Conservation (phyloP, 2,329 filamentous ascomycete species). For the Setomelanomma holmii region DNA sequence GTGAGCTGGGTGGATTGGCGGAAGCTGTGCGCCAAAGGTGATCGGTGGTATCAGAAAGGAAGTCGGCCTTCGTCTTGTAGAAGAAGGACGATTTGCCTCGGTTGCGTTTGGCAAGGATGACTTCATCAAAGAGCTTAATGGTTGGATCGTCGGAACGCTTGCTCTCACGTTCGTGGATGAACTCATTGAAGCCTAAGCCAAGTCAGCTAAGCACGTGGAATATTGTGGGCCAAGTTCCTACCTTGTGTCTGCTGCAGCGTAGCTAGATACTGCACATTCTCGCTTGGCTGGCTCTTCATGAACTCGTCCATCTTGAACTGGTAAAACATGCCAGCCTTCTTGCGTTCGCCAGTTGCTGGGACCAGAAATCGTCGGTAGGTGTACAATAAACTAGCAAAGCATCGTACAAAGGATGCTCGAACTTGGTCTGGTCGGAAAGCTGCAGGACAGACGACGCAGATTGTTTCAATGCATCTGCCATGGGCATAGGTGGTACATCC, state of each 20-base stretch:
- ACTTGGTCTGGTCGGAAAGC: slow-evolving; percentile 72
- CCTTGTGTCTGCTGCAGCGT: slow-evolving; percentile 70
- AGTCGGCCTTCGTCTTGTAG: slow-evolving; percentile 64
- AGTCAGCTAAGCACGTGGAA: slow-evolving; percentile 15
- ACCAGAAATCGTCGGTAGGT: slow-evolving; percentile 71
- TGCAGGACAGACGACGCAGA: slow-evolving; percentile 70
- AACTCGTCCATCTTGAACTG: slow-evolving; percentile 73
- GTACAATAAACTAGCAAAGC: slow-evolving; percentile 72
- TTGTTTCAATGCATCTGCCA: slow-evolving; percentile 64
- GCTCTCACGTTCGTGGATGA: slow-evolving; percentile 81
- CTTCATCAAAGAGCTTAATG: slow-evolving; percentile 82
- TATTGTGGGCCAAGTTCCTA: slow-evolving; percentile 30
- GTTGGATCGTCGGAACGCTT: slow-evolving; percentile 66
- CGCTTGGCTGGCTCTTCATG: slow-evolving; percentile 67
- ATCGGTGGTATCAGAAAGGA: slow-evolving; percentile 75
- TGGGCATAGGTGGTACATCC: slow-evolving; percentile 67
- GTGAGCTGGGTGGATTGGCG: slow-evolving; percentile 62
- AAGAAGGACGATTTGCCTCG: slow-evolving; percentile 71
- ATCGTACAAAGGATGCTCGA: slow-evolving; percentile 71
- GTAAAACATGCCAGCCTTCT: slow-evolving; percentile 68
- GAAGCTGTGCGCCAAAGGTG: slow-evolving; percentile 78
- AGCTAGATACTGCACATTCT: slow-evolving; percentile 69
- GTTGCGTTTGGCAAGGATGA: slow-evolving; percentile 79
- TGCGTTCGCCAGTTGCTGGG: slow-evolving; percentile 66
- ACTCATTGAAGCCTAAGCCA: slow-evolving; percentile 73